These are phyloP conservation scores for Penicillium freii DNA, from an alignment of 2,329 filamentous ascomycete genomes.

Conservation along the genomic window DNA sequence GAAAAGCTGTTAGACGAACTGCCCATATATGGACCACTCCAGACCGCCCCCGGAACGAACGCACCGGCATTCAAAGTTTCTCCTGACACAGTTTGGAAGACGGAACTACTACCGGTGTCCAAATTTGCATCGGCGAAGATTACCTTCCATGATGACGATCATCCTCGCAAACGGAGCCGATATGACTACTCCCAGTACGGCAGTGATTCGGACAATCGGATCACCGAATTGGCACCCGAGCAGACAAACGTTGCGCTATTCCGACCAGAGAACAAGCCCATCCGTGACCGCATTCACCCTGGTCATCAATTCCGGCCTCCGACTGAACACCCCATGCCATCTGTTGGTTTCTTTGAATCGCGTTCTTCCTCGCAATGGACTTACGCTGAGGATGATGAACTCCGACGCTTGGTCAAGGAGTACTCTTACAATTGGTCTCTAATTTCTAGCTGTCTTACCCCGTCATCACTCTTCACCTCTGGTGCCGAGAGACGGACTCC, in stretches of 20 bases:
- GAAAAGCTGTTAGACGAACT: slow-evolving; percentile 78
- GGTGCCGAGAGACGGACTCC: slow-evolving; percentile 86
- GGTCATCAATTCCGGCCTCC: slow-evolving; percentile 92
- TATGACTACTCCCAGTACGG: slow-evolving; percentile 77
- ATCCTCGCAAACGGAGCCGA: slow-evolving; percentile 74
- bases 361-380: slow-evolving; percentile 90
- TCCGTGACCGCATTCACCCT: slow-evolving; percentile 84
- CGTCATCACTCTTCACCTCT: slow-evolving; percentile 74
- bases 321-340: slow-evolving; percentile 86
- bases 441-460: slow-evolving; percentile 75
- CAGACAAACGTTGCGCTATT: slow-evolving; percentile 82
- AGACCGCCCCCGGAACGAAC: slow-evolving; percentile 57
- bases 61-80: slow-evolving; percentile 58
- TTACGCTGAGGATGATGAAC: slow-evolving; percentile 81
- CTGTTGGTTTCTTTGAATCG: slow-evolving; percentile 84
- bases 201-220: slow-evolving; percentile 56
- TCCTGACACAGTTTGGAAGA: slow-evolving; percentile 70
- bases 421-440: slow-evolving; percentile 98
- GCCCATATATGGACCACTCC: slow-evolving; percentile 69
- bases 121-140: slow-evolving; percentile 84
- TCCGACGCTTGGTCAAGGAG: slow-evolving; percentile 79
- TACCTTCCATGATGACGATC: slow-evolving; percentile 63
- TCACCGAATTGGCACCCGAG: slow-evolving; percentile 61
- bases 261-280: slow-evolving; percentile 80
- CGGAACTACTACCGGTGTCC: slow-evolving; percentile 76